Evolutionary conservation across 2,329 filamentous ascomycete genomes (phyloP).

Genomic region (Fusarium sp.): DNA sequence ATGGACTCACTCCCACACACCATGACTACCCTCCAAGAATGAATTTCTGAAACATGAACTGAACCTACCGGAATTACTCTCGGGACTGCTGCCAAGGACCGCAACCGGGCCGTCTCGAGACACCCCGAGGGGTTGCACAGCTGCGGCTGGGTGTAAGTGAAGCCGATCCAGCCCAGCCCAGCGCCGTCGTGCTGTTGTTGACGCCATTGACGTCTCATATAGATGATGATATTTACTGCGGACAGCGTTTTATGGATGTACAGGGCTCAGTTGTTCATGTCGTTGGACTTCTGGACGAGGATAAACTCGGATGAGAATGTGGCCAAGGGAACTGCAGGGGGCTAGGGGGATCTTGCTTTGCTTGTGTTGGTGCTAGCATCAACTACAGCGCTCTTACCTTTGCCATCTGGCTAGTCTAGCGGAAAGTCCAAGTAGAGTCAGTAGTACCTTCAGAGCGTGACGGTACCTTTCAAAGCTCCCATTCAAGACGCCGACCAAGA

Average conservation of each 20-base stretch:
- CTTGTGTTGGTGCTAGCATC: too few species aligned
- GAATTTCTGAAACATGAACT: not conserved
- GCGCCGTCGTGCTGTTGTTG: not conserved
- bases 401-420: too few species aligned
- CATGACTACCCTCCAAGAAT: not conserved
- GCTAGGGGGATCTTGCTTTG: too few species aligned
- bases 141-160: not conserved
- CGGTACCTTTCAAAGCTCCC: too few species aligned
- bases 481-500: too few species aligned
- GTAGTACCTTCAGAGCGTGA: too few species aligned
- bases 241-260: not conserved
- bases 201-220: not conserved
- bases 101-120: not conserved
- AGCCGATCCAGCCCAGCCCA: not conserved
- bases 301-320: not conserved
- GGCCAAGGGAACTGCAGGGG: not conserved
- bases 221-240: not conserved
- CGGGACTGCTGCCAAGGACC: not conserved
- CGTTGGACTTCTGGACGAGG: not conserved
- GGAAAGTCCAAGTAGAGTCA: too few species aligned
- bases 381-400: too few species aligned
- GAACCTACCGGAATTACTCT: not conserved
- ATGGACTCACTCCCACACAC: not conserved
- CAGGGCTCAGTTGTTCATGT: not conserved
- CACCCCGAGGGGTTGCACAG: not conserved